Evolutionary conservation across 768 basidiomycete species (phyloP).

Genomic region (Imleria badia): DNA sequence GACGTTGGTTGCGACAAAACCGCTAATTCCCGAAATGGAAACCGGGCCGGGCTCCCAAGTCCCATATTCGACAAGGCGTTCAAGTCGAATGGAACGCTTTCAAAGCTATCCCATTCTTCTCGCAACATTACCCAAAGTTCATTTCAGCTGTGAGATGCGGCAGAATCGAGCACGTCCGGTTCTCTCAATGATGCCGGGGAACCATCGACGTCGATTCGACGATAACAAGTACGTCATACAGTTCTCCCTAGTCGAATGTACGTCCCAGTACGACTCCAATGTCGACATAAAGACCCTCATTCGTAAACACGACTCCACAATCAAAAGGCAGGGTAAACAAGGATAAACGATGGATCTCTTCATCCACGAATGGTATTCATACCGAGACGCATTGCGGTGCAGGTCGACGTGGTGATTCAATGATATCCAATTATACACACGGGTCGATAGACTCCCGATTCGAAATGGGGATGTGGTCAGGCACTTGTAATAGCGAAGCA

Average conservation of each 20-base stretch:
- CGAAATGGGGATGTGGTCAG: slow-evolving; percentile 3
- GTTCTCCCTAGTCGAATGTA: neutral
- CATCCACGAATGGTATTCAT: neutral
- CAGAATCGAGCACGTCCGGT: neutral
- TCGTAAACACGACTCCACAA: slow-evolving; percentile 15
- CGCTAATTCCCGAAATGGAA: no score
- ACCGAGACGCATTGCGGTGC: neutral
- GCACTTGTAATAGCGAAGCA: neutral
- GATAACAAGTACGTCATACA: neutral
- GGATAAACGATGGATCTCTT: no score
- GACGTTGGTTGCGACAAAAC: no score
- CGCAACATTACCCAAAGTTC: no score
- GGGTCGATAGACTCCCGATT: neutral
- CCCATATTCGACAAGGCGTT: no score
- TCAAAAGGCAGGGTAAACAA: neutral
- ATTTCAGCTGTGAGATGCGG: no score
- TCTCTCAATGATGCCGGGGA: neutral
- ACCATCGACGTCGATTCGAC: neutral
- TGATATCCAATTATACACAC: neutral
- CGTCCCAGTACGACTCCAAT: neutral
- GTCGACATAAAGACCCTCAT: neutral
- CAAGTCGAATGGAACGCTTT: no score
- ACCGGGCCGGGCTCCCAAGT: no score
- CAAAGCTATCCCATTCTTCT: no score
- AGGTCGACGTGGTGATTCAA: neutral